Evolutionary conservation across 23 red algal genomes (phyloP), one percentile per base, ranked within the genome.

Genomic region (Pyropia yezoensis): DNA sequence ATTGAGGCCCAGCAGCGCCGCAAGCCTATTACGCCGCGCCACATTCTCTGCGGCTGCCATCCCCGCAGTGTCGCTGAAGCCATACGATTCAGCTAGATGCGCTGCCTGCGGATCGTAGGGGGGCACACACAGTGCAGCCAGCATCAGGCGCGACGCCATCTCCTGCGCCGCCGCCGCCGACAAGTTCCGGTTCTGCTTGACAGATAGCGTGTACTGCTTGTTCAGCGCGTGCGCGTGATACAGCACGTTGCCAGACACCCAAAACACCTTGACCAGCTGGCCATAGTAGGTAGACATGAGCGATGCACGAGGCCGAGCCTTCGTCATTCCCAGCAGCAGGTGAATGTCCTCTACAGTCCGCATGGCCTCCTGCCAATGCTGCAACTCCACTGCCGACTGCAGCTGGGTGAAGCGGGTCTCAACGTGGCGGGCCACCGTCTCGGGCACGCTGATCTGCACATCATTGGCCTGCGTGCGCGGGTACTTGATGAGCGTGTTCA

Each of bases 261-360:
- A 87, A 70, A 98, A 98, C 58, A 98, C 80, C 76, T 89, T 69
- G 60, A 82, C 83, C 9, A 98, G 59, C 63, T 85, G 80, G 59
- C 91, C 88, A 34, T 90, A 98, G 65, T 98, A 98, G 39, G 76
- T 67, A 8, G 69, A 73, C 85, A 98, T 83, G 72, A 85, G 78
- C 59, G 71, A 67, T 13, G 79, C 77, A 21, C 71, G 75, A 2
- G 82, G 79, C 29, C 70, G 70, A 26, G 74, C 62, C 66, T 87
- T 90, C 11, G 73, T 67, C 60, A 90, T 62, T 2, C 77, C 72
- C 74, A 98, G 65, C 1, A 98, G 85, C 17, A 82, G 64, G 23
- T 98, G 94, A 53, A 98, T 85, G 57, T 98, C 94, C 53, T 98
- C 94, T 49, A 90, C 80, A 12, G 94, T 98, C 14, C 94, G 86